Conservation (phyloP, 1,139 yeast genomes). For the Spathaspora sp. region DNA sequence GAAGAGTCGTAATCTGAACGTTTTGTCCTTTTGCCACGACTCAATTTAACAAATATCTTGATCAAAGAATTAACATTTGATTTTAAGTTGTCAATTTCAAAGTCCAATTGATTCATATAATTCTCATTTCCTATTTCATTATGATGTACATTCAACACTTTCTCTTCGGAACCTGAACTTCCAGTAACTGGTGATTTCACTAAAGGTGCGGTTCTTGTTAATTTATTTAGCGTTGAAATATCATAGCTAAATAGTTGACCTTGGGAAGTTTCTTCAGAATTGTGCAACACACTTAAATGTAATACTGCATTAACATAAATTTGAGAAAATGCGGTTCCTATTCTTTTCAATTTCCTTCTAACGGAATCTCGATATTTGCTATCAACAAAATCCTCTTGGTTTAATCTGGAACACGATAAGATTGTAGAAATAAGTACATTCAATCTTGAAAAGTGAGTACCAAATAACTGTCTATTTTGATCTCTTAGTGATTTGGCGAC, state of each 20-base stretch:
- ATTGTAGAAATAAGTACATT: conserved; percentile 49
- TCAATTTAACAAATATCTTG: conserved; percentile 29
- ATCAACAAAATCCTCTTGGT: conserved; percentile 47
- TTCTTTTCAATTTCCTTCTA: conserved; percentile 47
- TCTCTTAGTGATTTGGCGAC: conserved; percentile 50
- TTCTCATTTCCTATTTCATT: conserved; percentile 11
- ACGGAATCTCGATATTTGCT: conserved; percentile 47
- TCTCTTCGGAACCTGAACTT: conserved; percentile 18
- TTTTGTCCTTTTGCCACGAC: conserved; percentile 33
- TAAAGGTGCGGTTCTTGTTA: conserved; percentile 22
- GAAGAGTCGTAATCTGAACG: conserved; percentile 41
- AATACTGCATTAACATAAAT: conserved; percentile 59
- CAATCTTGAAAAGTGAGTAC: conserved; percentile 50
- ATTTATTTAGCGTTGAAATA: conserved; percentile 30
- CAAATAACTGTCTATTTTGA: conserved; percentile 49
- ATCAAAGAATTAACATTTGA: conserved; percentile 29
- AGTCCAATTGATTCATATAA: conserved; percentile 37
- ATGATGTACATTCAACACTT: conserved; percentile 7
- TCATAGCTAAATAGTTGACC: conserved; percentile 35
- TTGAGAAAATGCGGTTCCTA: conserved; percentile 56
- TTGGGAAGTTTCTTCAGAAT: conserved; percentile 23
- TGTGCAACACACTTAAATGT: conserved; percentile 46
- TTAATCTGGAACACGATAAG: conserved; percentile 52
- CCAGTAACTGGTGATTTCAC: conserved; percentile 26
- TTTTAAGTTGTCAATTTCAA: conserved; percentile 35